Base-by-base conservation (phyloP, 345 rosid genomes). In the Pseudoturritis turrita region DNA sequence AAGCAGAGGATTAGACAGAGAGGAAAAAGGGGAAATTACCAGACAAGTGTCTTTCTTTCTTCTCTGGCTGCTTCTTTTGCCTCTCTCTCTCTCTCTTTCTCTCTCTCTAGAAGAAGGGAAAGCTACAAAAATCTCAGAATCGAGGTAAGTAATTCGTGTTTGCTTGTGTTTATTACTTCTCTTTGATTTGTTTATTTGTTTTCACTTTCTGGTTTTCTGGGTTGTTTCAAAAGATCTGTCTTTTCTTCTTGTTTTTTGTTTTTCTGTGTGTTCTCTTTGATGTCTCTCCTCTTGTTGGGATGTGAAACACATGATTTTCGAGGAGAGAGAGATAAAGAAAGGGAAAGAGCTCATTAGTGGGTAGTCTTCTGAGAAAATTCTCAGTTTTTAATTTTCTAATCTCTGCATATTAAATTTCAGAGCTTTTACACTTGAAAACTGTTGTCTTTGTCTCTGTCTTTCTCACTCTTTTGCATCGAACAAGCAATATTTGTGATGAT, bases 1-100 rank as follows among this genome's bases (percentile, higher is more conserved):
- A 60, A 52, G 55, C 43, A 52, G 70, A 58, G 62, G 54, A 57
- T 33, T 67, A 68, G 73, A 46, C 65, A 36, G 41, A 17, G 47
- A n/a, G 46, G 11, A 29, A 22, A 49, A 62, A 15, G 29, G 36
- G 41, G 19, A 62, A 60, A n/a, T 61, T 62, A 61, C 51, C 65
- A 53, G 79, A 61, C 79, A 37, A 61, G 65, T 18, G 65, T 61
- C 19, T 64, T 41, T 43, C 40, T 67, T 68, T 43, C 71, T 76
- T 62, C 70, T 69, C 70, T 69, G 79, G 33, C 74, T 75, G 74
- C 78, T 68, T 68, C 56, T 14, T 23, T 65, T 65, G 10, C 43
- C 7, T 13, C 52, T 25, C 70, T 41, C 25, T 62, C 54, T 71
- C 62, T 45, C 62, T 68, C 19, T 60, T 50, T 54, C 18, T 65